Evolutionary conservation across 345 rosid genomes (phyloP).

Genomic region (Arabidopsis thaliana): DNA sequence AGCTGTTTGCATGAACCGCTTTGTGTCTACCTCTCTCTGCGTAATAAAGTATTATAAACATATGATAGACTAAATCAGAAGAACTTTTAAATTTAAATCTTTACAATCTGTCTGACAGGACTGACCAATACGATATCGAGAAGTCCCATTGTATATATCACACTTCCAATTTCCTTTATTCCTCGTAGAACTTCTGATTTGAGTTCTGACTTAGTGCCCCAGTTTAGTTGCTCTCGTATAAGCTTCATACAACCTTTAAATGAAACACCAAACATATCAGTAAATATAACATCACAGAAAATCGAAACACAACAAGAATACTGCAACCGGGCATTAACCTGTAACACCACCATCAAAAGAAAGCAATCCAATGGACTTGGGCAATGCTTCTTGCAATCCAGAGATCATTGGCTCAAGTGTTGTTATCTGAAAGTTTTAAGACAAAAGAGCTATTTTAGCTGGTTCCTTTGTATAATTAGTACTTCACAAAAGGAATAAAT

Average conservation of each 20-base stretch:
- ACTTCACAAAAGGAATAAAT: constrained; percentile 9
- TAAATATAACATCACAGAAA: constrained; percentile 7
- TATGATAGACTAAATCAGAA: constrained; percentile 15
- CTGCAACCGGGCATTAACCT: constrained; percentile 53
- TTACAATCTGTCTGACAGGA: constrained; percentile 27
- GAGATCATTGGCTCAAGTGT: constrained; percentile 83
- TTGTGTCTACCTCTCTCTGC: constrained; percentile 90
- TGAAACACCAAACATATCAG: constrained; percentile 7
- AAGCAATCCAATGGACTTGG: constrained; percentile 94
- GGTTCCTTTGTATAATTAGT: not conserved
- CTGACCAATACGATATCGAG: constrained; percentile 95
- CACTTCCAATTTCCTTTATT: constrained; percentile 96
- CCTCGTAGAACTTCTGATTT: constrained; percentile 88
- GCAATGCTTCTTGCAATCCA: constrained; percentile 90
- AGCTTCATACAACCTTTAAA: constrained; percentile 91
- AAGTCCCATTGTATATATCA: constrained; percentile 91
- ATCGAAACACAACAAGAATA: not conserved
- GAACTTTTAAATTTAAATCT: not conserved
- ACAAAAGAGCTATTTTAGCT: constrained; percentile 33
- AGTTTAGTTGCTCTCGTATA: constrained; percentile 84
- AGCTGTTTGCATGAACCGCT: constrained; percentile 91
- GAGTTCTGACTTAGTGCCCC: constrained; percentile 91
- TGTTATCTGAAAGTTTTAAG: constrained; percentile 62
- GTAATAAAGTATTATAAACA: not conserved
- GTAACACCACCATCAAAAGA: constrained; percentile 94